Evolutionary conservation across 2,329 filamentous ascomycete species (phyloP).

Genomic region (Fusarium goolgardi): DNA sequence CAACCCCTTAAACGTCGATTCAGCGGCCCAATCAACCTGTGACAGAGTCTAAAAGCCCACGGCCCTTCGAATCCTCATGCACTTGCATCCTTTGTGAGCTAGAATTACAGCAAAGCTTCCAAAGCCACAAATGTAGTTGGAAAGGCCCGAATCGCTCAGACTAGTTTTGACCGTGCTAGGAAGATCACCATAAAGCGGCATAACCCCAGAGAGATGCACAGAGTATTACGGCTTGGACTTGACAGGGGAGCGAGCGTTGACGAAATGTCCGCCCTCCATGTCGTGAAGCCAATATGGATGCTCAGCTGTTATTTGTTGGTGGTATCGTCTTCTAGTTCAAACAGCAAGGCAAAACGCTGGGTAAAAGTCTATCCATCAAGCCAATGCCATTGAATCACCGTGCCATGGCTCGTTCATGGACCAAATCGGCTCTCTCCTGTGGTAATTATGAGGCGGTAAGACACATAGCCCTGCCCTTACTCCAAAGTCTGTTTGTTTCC

Average conservation of each 20-base stretch:
- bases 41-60: not conserved
- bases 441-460: conserved; percentile 1
- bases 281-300: conserved; percentile 1
- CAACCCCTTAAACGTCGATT: not conserved
- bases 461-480: conserved; percentile 10
- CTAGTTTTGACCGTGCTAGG: conserved; percentile 7
- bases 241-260: conserved; percentile 22
- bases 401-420: not conserved
- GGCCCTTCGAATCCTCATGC: conserved; percentile 1
- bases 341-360: conserved; percentile 3
- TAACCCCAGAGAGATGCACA: conserved; percentile 5
- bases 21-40: not conserved
- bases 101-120: conserved; percentile 11
- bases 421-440: conserved; percentile 24
- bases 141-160: conserved; percentile 8
- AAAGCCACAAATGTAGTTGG: conserved; percentile 1
- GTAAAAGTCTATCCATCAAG: not conserved
- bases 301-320: conserved; percentile 1
- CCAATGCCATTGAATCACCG: not conserved
- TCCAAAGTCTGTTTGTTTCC: conserved; percentile 26
- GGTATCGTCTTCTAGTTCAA: conserved; percentile 10
- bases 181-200: not conserved
- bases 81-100: not conserved
- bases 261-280: conserved; percentile 24
- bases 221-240: conserved; percentile 19